These are phyloP conservation scores for Aspergillus bertholletiae DNA, from an alignment of 495 filamentous ascomycete species.

Conservation along the genomic window DNA sequence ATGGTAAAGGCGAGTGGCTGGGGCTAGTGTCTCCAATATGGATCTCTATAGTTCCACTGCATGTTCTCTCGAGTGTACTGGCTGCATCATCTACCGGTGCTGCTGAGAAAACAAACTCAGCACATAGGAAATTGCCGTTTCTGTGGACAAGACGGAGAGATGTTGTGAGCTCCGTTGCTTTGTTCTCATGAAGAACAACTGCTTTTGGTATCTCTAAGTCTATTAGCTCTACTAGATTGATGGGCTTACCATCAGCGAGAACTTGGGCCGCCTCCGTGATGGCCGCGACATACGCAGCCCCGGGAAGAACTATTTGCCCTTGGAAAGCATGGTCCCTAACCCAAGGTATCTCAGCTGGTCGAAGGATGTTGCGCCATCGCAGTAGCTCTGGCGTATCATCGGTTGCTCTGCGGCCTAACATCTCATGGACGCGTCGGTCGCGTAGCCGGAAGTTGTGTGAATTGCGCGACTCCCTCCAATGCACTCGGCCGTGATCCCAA, in stretches of 20 bases:
- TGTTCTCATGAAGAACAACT: slow-evolving; percentile 46
- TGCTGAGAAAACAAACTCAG: slow-evolving; percentile 37
- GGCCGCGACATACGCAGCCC: slow-evolving; percentile 54
- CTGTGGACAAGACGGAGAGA: too few species aligned
- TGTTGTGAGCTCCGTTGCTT: too few species aligned
- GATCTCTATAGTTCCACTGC: too few species aligned
- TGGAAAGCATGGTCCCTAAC: slow-evolving; percentile 37
- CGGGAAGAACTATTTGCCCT: slow-evolving; percentile 53
- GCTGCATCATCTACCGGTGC: too few species aligned
- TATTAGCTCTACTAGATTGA: slow-evolving; percentile 30
- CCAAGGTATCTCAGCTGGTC: slow-evolving; percentile 37
- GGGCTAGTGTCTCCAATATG: too few species aligned
- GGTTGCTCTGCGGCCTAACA: slow-evolving; percentile 26
- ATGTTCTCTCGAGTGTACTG: too few species aligned
- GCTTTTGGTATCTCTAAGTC: slow-evolving; percentile 41
- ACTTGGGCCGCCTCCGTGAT: slow-evolving; percentile 47
- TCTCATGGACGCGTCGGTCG: slow-evolving; percentile 18
- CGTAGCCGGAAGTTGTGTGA: slow-evolving; percentile 4
- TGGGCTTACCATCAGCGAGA: neutral
- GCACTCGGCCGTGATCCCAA: slow-evolving; percentile 38
- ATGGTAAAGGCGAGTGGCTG: too few species aligned
- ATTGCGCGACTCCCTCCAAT: slow-evolving; percentile 36
- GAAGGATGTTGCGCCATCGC: slow-evolving; percentile 36
- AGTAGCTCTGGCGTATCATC: slow-evolving; percentile 20
- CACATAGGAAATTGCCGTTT: neutral